Evolutionary conservation across 306 rosid genomes (phyloP).

Genomic region (Hippophae gyantsensis): DNA sequence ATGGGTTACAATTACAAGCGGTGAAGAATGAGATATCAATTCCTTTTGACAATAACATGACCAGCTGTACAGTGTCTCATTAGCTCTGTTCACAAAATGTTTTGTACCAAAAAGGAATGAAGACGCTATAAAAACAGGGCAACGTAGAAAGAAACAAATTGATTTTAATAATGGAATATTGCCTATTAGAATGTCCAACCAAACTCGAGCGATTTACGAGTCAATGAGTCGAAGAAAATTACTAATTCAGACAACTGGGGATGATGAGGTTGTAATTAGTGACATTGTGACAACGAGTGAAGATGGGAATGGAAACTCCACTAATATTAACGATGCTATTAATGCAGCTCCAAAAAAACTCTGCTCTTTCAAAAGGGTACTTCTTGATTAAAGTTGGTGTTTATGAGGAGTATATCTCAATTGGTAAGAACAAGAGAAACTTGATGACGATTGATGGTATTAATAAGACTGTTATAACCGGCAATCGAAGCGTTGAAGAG

Average conservation of each 20-base stretch:
- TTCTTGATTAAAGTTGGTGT: conserved; percentile 62
- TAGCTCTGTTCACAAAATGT: conserved; percentile 47
- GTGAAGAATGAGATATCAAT: conserved; percentile 29
- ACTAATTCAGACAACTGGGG: conserved; percentile 19
- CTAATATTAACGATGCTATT: conserved; percentile 54
- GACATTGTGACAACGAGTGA: conserved; percentile 51
- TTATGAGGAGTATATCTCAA: conserved; percentile 55
- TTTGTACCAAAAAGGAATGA: conserved; percentile 37
- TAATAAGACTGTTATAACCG: conserved; percentile 59
- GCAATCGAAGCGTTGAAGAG: conserved; percentile 52
- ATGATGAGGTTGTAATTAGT: conserved; percentile 31
- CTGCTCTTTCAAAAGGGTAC: conserved; percentile 31
- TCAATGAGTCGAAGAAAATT: conserved; percentile 50
- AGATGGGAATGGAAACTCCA: conserved; percentile 69
- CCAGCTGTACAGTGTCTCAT: conserved; percentile 57
- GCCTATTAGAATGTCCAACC: conserved; percentile 62
- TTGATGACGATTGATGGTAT: conserved; percentile 75
- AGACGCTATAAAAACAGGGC: conserved; percentile 4
- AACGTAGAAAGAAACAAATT: conserved; percentile 30
- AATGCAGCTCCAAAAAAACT: conserved; percentile 56
- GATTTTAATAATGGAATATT: conserved; percentile 53
- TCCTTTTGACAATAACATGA: conserved; percentile 39
- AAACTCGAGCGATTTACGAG: conserved; percentile 46
- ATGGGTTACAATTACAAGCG: conserved; percentile 42
- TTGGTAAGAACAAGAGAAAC: conserved; percentile 45